phyloP scores from a whole-genome alignment of 805 yeast species.

The Tetrapisispora iriomotensis region DNA sequence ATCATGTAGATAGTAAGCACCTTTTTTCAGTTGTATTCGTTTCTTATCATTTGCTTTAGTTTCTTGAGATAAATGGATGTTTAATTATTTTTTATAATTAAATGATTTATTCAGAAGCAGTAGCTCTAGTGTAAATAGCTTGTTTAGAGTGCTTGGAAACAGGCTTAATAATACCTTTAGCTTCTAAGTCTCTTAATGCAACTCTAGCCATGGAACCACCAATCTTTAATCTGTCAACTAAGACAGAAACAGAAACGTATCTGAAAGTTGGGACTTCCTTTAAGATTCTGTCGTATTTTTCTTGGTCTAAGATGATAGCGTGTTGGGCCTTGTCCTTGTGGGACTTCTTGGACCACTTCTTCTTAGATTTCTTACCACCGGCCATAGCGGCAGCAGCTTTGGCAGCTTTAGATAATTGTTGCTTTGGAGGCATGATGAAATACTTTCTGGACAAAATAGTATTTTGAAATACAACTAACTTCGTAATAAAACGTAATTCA shows the following conservation, averaged over 20 bases:
- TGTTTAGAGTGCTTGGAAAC: constrained; percentile 94
- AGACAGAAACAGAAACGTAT: constrained; percentile 94
- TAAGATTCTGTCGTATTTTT: constrained; percentile 96
- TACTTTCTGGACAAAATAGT: background rate
- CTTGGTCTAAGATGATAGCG: constrained; percentile 94
- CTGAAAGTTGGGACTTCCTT: constrained; percentile 99
- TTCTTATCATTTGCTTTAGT: background rate
- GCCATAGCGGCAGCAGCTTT: constrained; percentile 99
- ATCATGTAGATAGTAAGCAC: no score
- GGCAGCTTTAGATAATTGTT: constrained; percentile 98
- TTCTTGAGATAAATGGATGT: no score
- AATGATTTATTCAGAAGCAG: constrained; percentile 45
- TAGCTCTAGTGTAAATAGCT: constrained; percentile 85
- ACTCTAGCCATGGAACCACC: constrained; percentile 99
- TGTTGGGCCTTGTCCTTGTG: constrained; percentile 99
- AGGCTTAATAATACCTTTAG: constrained; percentile 89
- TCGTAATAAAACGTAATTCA: background rate
- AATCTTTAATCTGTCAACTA: constrained; percentile 98
- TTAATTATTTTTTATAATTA: background rate
- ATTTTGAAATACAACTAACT: background rate
- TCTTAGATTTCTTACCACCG: constrained; percentile 99
- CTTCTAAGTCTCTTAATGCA: constrained; percentile 92
- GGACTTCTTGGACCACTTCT: constrained; percentile 99
- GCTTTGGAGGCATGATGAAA: constrained; percentile 89
- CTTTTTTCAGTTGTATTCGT: no score